Evolutionary conservation across 2,329 filamentous ascomycete species (phyloP).

Genomic region (Gnomoniopsis smithogilvyi): DNA sequence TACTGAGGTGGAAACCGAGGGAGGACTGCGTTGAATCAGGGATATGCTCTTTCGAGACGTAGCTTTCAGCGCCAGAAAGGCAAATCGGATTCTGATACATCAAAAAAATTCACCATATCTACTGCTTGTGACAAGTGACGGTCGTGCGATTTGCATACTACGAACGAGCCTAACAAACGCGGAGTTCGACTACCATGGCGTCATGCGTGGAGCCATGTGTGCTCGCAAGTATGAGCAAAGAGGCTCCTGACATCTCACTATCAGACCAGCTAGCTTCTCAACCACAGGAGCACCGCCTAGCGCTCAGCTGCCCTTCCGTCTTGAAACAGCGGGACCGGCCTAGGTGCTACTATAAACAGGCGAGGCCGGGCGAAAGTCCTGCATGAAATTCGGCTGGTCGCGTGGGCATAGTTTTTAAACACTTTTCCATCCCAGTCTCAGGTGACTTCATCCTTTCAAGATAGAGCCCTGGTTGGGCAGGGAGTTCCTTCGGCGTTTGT

Average conservation of each 20-base stretch:
- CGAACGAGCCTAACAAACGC: background rate
- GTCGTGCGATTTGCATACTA: background rate
- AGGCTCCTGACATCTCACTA: conserved; percentile 1
- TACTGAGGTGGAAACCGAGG: conserved; percentile 15
- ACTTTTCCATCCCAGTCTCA: background rate
- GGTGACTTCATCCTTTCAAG: background rate
- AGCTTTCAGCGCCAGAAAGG: conserved; percentile 15
- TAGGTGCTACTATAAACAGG: background rate
- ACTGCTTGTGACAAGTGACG: background rate
- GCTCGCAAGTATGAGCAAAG: background rate
- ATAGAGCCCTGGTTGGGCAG: background rate
- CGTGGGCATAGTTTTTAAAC: background rate
- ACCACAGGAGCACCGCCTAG: background rate
- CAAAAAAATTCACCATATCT: background rate
- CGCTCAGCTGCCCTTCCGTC: conserved; percentile 1
- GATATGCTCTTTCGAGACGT: conserved; percentile 8
- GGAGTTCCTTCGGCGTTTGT: background rate
- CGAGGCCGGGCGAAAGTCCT: background rate
- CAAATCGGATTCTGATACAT: conserved; percentile 17
- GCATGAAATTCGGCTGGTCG: background rate
- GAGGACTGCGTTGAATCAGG: conserved; percentile 9
- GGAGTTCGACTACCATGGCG: background rate
- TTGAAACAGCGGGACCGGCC: conserved; percentile 7
- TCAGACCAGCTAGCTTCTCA: background rate
- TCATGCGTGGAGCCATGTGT: background rate